Evolutionary conservation across 495 filamentous ascomycete genomes (phyloP).

Genomic region (Annulohypoxylon maeteangense): DNA sequence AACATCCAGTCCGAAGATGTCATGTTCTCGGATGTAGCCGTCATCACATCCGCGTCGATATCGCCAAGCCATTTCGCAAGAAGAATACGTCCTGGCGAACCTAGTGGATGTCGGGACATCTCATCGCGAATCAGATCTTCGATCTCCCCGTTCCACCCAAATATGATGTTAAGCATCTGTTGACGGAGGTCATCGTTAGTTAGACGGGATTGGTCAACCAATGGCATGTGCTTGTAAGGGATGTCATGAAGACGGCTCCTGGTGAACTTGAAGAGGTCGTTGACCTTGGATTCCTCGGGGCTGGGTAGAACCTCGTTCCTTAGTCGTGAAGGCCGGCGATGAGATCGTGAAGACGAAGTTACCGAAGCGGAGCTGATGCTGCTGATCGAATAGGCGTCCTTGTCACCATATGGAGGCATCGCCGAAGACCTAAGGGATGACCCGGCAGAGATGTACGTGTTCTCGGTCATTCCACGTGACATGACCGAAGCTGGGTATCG

Average conservation of each 20-base stretch:
- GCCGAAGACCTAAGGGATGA: slow-evolving; percentile 62
- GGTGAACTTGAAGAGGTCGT: slow-evolving; percentile 76
- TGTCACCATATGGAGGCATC: slow-evolving; percentile 52
- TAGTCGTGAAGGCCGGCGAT: slow-evolving; percentile 73
- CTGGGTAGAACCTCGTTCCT: slow-evolving; percentile 81
- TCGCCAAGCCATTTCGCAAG: slow-evolving; percentile 94
- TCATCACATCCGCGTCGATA: slow-evolving; percentile 81
- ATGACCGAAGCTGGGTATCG: slow-evolving; percentile 58
- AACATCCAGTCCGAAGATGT: slow-evolving; percentile 97
- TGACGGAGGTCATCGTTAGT: slow-evolving; percentile 86
- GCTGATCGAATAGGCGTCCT: slow-evolving; percentile 68
- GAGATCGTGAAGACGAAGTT: slow-evolving; percentile 71
- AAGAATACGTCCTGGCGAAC: slow-evolving; percentile 79
- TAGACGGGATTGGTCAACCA: slow-evolving; percentile 69
- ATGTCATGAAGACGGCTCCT: slow-evolving; percentile 79
- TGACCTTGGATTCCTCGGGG: slow-evolving; percentile 67
- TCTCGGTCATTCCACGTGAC: slow-evolving; percentile 63
- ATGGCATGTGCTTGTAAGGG: slow-evolving; percentile 74
- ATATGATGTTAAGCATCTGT: slow-evolving; percentile 94
- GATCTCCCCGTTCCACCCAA: slow-evolving; percentile 92
- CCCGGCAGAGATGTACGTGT: slow-evolving; percentile 72
- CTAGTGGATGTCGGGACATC: slow-evolving; percentile 74
- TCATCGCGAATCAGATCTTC: slow-evolving; percentile 88
- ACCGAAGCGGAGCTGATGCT: slow-evolving; percentile 68
- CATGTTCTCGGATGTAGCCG: slow-evolving; percentile 80